Evolutionary conservation across 2,329 filamentous ascomycete species (phyloP), one percentile per base, ranked within the genome.

Genomic region (Nectriaceae sp.): DNA sequence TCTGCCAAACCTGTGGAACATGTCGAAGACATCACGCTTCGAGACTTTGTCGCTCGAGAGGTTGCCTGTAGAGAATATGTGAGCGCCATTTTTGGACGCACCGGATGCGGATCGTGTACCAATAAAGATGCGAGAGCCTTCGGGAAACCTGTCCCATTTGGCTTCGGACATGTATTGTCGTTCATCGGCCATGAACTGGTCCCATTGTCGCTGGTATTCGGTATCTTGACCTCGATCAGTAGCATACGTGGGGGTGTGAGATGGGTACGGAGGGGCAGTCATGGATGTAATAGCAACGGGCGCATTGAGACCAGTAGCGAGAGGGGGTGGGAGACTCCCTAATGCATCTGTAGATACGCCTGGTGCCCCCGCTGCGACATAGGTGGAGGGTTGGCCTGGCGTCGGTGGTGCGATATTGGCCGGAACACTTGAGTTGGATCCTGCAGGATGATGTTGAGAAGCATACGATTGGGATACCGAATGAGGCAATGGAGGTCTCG

Each of bases 1-100:
- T 52, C 86, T 87, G 45, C 94, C 94, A 65, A 90, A 92, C 48
- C 79, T 81, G 64, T 91, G 85, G 65, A 99, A 97, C 16, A 93
- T 79, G 65, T 96, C 88, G 70, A 96, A 97, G 8, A 97, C 84
- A 69, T 97, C 92, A 56, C 88, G 84, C 71, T 97, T 97, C 5
- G 90, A 94, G 13, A 96, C 92, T 65, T 92, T 87, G 67, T 97
- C 93, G 44, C 89, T 93, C 2, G 91, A 92, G 11, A 99, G 78
- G 65, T 97, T 99, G 46, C 92, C 91, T 90, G 64, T 46, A 66
- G 55, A 51, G 48, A 73, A 66, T 49, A 54, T 55, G 45, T 50
- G 52, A 57, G 50, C 54, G 55, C 47, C 46, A 18, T 49, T 53
- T 55, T 63, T 61, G 54, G 54, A 58, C 52, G 55, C 57, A 52